Base-by-base conservation (phyloP, 164 flowering plant species). In the Kingdonia uniflora region DNA sequence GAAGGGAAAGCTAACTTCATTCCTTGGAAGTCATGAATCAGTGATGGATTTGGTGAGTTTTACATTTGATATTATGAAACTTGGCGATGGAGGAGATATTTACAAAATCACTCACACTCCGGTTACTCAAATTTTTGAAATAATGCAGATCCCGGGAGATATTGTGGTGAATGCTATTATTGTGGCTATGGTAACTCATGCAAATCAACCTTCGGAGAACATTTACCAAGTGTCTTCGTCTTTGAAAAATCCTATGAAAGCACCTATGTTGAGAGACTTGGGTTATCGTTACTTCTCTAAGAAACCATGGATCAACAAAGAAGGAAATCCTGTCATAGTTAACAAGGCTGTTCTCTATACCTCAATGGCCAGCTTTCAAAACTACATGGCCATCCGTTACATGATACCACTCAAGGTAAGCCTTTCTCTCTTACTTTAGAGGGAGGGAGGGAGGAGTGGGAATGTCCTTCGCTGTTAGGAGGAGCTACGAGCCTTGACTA, bases 91-190 rank as follows among this genome's bases (percentile, higher is more conserved):
- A 29, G 8, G 35, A 29, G 8, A 29, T 3, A n/a, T n/a, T n/a
- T n/a, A n/a, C 4, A 29, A 29, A 29, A 3, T 29, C 4, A 29
- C 35, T 29, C 35, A n/a, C n/a, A n/a, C n/a, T n/a, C n/a, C n/a
- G n/a, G n/a, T n/a, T n/a, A n/a, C n/a, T n/a, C 8, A 29, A 29
- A 29, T 29, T 29, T 29, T 8, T 29, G 4, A 4, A 6, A 14
- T 26, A 26, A 2, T 47, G 57, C 79, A 88, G 96, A 77, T 88
- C 16, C 97, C 97, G 6, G 92, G 87, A 11, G 95, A 89, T 48
- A 80, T 84, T 85, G 97, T 86, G 57, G 86, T 79, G 58, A 89
- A 89, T 71, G 70, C 90, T 1, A 79, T 82, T 35, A 60, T 89
- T 0, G 78, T 65, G 22, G 71, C 87, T 0, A 82, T 80, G 71